Base-by-base conservation (phyloP, 31 red algal genomes). In the Odonthalia washingtoniensis region DNA sequence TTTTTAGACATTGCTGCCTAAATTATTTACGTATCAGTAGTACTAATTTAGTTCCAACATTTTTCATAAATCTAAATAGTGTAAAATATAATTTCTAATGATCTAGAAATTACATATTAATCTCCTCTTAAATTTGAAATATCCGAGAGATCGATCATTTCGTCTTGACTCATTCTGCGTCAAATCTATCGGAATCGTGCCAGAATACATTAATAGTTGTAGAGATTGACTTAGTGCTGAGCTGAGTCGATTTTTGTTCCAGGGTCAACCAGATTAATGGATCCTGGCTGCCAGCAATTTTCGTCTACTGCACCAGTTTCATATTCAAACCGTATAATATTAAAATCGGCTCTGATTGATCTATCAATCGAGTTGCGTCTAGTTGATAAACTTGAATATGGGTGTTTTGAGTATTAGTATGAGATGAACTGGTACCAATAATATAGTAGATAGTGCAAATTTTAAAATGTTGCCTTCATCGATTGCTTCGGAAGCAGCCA, bases 401-500 rank as follows among this genome's bases (percentile, higher is more conserved):
- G 6, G 75, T 57, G 26, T 26, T 46, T 78, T 5, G 42, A 53
- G 45, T 46, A 32, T 44, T 6, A 53, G 26, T 4, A 53, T 4
- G 2, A 78, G 44, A 30, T 12, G 21, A 2, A 78, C 40, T 26
- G 35, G 6, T 3, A 46, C 42, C 4, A 2, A 39, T 16, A 53
- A 46, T 24, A 78, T 40, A 5, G 12, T 78, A n/a, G 17, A 32
- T 4, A 53, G 53, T 17, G 75, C 40, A 52, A 9, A 49, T 32
- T 5, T 16, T 3, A 57, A 46, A 30, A 53, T 16, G n/a, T 78
- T 78, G 6, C 75, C 75, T 45, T 78, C 75, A 52, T 78, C 75
- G 24, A 78, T 78, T 17, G 45, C 75, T 57, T 78, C 75, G 3
- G 41, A 40, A 3, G 75, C 75, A 12, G 75, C 75, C 3, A 78